These are phyloP conservation scores for Rubroshorea leprosula DNA, from an alignment of 345 rosid genomes.

Conservation along the genomic window DNA sequence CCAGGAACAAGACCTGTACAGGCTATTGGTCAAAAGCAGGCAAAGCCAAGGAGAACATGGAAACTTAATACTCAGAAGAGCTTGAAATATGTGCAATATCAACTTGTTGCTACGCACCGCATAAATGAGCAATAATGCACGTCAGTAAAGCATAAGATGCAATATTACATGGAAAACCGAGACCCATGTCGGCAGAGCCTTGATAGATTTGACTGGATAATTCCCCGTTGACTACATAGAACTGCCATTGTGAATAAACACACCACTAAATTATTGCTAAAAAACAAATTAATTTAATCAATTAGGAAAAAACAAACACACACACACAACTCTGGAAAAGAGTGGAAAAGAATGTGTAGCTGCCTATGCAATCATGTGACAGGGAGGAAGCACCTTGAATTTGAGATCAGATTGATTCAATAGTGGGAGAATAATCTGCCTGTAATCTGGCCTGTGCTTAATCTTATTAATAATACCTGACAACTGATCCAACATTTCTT, in stretches of 20 bases:
- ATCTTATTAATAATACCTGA: constrained; percentile 21
- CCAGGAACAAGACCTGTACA: background rate
- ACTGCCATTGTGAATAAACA: background rate
- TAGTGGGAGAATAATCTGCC: constrained; percentile 35
- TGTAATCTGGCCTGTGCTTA: constrained; percentile 24
- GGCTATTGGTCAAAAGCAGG: background rate
- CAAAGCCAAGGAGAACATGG: background rate
- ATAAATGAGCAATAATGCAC: background rate
- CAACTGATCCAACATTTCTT: constrained; percentile 33
- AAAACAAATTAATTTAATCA: background rate
- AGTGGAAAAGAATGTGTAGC: background rate
- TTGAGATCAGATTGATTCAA: constrained; percentile 37
- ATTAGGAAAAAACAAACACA: too few species aligned
- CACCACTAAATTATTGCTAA: background rate
- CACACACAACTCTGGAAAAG: background rate
- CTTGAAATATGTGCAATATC: background rate
- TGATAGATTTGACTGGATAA: background rate
- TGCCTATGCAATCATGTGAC: constrained; percentile 43
- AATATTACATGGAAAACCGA: background rate
- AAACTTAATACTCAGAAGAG: background rate
- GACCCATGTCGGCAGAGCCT: background rate
- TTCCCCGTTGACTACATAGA: background rate
- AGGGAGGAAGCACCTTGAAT: constrained; percentile 34
- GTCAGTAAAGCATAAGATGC: background rate
- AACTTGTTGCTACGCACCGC: background rate